A percentile compares a stretch with the other conserved stretches of the same genome.
phyloP scores from a whole-genome alignment of 2,329 filamentous ascomycete species.

The Westerdykella sp. region DNA sequence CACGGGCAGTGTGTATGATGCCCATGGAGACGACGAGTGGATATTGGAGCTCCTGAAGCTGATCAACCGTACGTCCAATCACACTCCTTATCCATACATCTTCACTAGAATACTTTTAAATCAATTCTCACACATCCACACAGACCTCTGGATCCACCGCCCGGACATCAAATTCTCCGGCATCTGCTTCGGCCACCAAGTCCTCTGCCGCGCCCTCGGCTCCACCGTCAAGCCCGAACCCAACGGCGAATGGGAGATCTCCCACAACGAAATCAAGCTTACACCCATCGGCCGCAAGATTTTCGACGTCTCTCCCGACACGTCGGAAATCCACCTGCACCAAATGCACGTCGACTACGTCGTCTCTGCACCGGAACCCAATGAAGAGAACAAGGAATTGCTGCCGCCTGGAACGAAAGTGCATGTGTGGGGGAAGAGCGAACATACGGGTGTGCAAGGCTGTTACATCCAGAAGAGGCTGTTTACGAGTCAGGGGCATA shows the following conservation, averaged over 20 bases:
- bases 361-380: slow-evolving; percentile 24
- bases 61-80: slow-evolving; percentile 36
- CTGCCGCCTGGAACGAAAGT: slow-evolving; percentile 38
- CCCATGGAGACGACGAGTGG: slow-evolving; percentile 43
- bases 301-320: slow-evolving; percentile 31
- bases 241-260: slow-evolving; percentile 43
- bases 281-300: slow-evolving; percentile 38
- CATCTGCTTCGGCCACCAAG: slow-evolving; percentile 47
- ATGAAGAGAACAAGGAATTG: slow-evolving; percentile 12
- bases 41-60: slow-evolving; percentile 40
- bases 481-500: slow-evolving; percentile 45
- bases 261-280: slow-evolving; percentile 40
- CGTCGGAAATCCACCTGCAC: slow-evolving; percentile 37
- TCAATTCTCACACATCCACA: slow-evolving; percentile 2
- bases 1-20: slow-evolving; percentile 45
- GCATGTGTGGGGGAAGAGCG: slow-evolving; percentile 45
- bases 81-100: not conserved
- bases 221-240: slow-evolving; percentile 34
- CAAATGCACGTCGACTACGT: slow-evolving; percentile 47
- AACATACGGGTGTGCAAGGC: slow-evolving; percentile 42
- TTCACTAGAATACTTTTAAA: too few relatives aligned
- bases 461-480: slow-evolving; percentile 41
- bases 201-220: slow-evolving; percentile 42
- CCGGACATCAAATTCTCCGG: slow-evolving; percentile 48
- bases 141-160: slow-evolving; percentile 46